phyloP scores from a whole-genome alignment of 805 yeast genomes.

The Candida endomychidarum region DNA sequence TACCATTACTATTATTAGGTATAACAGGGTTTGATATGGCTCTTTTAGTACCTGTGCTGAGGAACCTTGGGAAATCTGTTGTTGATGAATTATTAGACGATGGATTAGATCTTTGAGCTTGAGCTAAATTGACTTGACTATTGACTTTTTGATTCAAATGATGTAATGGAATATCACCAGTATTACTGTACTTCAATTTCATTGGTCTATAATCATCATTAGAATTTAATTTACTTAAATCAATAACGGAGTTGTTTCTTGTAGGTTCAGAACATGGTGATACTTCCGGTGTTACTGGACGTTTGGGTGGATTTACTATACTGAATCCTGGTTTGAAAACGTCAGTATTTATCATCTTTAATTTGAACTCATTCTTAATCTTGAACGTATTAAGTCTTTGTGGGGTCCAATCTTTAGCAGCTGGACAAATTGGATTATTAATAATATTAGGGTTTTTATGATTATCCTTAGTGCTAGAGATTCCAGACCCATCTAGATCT shows the following conservation, averaged over 20 bases:
- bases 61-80: conserved; percentile 19
- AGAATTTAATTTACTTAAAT: conserved; percentile 34
- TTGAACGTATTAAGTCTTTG: conserved; percentile 24
- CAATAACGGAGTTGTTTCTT: conserved; percentile 40
- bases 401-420: conserved; percentile 43
- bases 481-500: conserved; percentile 2
- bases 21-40: conserved; percentile 26
- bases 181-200: conserved; percentile 36
- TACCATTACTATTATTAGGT: conserved; percentile 19
- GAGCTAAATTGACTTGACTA: conserved; percentile 35
- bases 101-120: conserved; percentile 16
- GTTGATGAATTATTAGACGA: conserved; percentile 18
- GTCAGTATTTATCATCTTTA: conserved; percentile 38
- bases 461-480: conserved; percentile 10
- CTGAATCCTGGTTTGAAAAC: conserved; percentile 34
- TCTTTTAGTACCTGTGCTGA: conserved; percentile 5
- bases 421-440: conserved; percentile 35
- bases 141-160: conserved; percentile 39
- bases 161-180: conserved; percentile 40
- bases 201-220: conserved; percentile 40
- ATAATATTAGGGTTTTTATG: conserved; percentile 13
- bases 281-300: conserved; percentile 41
- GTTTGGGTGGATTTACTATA: conserved; percentile 30
- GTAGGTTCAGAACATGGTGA: conserved; percentile 45
- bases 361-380: conserved; percentile 33